Evolutionary conservation across 2,329 filamentous ascomycete genomes (phyloP), one percentile per base, ranked within the genome.

Genomic region (Trichophyton rubrum): DNA sequence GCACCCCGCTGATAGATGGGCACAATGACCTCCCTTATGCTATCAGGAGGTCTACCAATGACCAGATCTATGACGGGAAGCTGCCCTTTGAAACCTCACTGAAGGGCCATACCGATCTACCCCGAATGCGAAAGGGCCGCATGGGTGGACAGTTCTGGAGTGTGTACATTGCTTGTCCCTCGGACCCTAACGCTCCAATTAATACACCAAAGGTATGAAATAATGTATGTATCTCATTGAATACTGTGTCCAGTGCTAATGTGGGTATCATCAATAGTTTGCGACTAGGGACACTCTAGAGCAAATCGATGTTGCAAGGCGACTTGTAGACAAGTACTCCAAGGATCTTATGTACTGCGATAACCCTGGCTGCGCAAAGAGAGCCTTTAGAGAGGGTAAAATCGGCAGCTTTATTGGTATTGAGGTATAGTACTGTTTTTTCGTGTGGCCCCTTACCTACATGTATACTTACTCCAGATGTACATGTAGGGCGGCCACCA

Each of bases 131-230:
- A 30, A 24, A 68, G 40, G 70, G 70, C 3, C 64, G 59, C 20
- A 62, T 71, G 43, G 69, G 70, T 13, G 70, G 70, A 0, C 68
- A 70, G 51, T 72, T 72, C 55, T 72, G 70, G 70, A 67, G 64
- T 59, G 69, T 69, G 15, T 72, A 61, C 59, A 64, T 72, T 13
- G 62, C 65, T 15, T 70, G 66, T 60, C 55, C 65, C 27, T 40
- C 63, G 11, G 61, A 62, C 59, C 60, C 62, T 38, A 59, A 56
- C 17, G 27, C 38, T 20, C 56, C 60, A 24, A 62, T 64, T 56
- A 60, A 66, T 59, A 62, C 66, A 56, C 64, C 64, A n/a, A 64
- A 60, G 30, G 64, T 67, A 63, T 41, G 62, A 41, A 27, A 45
- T 38, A 17, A 33, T 9, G 33, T 15, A n/a, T 22, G 15, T 6